These are phyloP conservation scores for Stylonectria norvegica DNA, from an alignment of 2,329 filamentous ascomycete species.

Conservation along the genomic window DNA sequence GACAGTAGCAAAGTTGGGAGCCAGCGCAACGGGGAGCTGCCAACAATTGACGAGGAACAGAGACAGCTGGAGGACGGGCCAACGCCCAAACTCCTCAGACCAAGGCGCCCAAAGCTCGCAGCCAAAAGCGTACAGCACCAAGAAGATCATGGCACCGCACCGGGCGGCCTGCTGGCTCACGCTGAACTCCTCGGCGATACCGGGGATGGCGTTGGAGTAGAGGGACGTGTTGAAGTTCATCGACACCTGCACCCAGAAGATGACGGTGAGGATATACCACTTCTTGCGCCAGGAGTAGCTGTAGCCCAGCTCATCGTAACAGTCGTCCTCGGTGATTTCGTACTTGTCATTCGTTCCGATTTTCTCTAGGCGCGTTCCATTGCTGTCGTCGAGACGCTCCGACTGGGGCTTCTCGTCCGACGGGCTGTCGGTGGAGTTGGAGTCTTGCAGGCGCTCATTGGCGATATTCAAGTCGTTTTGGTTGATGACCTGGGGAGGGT, in stretches of 20 bases:
- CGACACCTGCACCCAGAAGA: slow-evolving; percentile 70
- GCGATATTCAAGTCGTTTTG: slow-evolving; percentile 34
- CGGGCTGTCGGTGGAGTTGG: slow-evolving; percentile 13
- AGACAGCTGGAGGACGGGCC: slow-evolving; percentile 69
- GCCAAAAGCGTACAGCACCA: slow-evolving; percentile 78
- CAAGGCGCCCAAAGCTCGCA: slow-evolving; percentile 88
- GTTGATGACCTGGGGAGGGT: slow-evolving; percentile 37
- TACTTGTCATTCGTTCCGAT: slow-evolving; percentile 38
- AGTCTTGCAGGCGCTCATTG: slow-evolving; percentile 36
- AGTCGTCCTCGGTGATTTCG: slow-evolving; percentile 55
- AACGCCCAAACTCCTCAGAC: slow-evolving; percentile 78
- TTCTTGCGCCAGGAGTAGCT: slow-evolving; percentile 60
- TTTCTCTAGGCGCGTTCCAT: slow-evolving; percentile 31
- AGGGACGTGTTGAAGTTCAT: slow-evolving; percentile 79
- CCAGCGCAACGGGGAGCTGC: slow-evolving; percentile 68
- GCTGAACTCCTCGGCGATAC: slow-evolving; percentile 63
- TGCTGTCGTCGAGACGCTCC: slow-evolving; percentile 31
- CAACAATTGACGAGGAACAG: slow-evolving; percentile 75
- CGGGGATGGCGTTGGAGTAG: slow-evolving; percentile 65
- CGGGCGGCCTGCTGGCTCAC: slow-evolving; percentile 68
- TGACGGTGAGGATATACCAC: slow-evolving; percentile 69
- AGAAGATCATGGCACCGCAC: slow-evolving; percentile 72
- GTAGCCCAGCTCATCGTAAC: slow-evolving; percentile 64
- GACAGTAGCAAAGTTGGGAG: slow-evolving; percentile 68
- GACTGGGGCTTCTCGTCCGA: slow-evolving; percentile 13